These are phyloP conservation scores for Vanrija sp. DNA, from an alignment of 1,284 basidiomycete species.

Conservation along the genomic window DNA sequence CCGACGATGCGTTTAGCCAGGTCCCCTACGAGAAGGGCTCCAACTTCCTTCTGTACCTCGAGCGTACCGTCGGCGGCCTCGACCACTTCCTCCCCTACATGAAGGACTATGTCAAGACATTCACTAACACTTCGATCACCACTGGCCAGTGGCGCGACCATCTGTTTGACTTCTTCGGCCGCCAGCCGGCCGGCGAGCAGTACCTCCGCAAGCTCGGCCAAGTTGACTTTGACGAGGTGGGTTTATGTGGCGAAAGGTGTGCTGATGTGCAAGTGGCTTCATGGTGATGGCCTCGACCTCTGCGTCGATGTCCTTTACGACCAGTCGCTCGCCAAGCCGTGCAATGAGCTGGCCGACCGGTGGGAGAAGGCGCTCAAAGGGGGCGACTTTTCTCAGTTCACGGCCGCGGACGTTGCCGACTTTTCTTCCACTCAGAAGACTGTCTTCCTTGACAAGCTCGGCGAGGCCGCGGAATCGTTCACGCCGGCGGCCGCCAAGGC, in stretches of 20 bases:
- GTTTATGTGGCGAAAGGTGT: constrained; percentile 22
- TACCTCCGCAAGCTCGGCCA: constrained; percentile 66
- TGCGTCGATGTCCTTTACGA: constrained; percentile 83
- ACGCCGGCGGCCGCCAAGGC: constrained; percentile 34
- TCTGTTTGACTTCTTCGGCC: constrained; percentile 69
- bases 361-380: constrained; percentile 68
- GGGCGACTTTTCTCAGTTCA: constrained; percentile 45
- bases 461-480: constrained; percentile 34
- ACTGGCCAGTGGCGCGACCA: constrained; percentile 85
- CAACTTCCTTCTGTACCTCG: constrained; percentile 65
- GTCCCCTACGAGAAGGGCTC: constrained; percentile 72
- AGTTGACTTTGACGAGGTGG: constrained; percentile 71
- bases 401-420: constrained; percentile 34
- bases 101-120: constrained; percentile 51
- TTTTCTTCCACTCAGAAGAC: constrained; percentile 44
- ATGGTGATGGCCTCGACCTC: constrained; percentile 72
- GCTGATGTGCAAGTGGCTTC: constrained; percentile 60
- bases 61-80: constrained; percentile 78
- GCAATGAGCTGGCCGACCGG: constrained; percentile 61
- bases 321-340: constrained; percentile 64
- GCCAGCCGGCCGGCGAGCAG: constrained; percentile 56
- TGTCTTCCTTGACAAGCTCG: constrained; percentile 54
- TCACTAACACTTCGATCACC: constrained; percentile 69
- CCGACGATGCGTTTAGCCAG: constrained; percentile 71
- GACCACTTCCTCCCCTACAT: constrained; percentile 83